Evolutionary conservation across 1,284 basidiomycete species (phyloP).

Genomic region (Pulchroboletus neoregius): DNA sequence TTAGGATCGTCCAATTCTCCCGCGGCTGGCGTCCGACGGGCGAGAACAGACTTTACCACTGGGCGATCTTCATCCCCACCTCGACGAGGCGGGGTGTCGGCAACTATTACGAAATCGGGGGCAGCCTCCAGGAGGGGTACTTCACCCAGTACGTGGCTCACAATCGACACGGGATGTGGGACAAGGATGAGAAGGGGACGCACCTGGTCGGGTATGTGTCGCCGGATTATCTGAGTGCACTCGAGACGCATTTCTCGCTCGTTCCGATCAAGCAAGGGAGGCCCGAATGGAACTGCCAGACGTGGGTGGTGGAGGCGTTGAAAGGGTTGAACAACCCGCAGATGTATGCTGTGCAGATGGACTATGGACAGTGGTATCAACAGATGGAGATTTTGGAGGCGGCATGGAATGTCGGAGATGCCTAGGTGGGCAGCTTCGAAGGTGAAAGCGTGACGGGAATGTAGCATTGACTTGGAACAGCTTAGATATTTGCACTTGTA

Average conservation of each 20-base stretch:
- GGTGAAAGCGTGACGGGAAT: neutral
- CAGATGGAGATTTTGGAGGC: constrained; percentile 16
- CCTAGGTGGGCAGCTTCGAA: neutral
- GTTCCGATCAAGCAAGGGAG: constrained; percentile 15
- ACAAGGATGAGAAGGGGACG: constrained; percentile 7
- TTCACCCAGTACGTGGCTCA: constrained; percentile 9
- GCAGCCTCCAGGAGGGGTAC: constrained; percentile 15
- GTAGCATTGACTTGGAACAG: neutral
- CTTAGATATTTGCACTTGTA: constrained; percentile 3
- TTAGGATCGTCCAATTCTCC: constrained; percentile 16
- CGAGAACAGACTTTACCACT: constrained; percentile 13
- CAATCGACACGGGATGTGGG: constrained; percentile 12
- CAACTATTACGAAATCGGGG: constrained; percentile 22
- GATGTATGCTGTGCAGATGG: constrained; percentile 20
- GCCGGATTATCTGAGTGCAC: neutral
- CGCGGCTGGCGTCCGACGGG: constrained; percentile 7
- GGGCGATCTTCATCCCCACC: constrained; percentile 26
- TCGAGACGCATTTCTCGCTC: constrained; percentile 10
- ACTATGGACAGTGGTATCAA: constrained; percentile 1
- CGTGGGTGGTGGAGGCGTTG: constrained; percentile 17
- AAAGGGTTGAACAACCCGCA: constrained; percentile 4
- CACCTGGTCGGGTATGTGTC: constrained; percentile 14
- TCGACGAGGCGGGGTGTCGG: constrained; percentile 21
- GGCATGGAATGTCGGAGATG: constrained; percentile 21
- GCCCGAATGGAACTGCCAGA: constrained; percentile 23